Base-by-base conservation (phyloP, 1,284 basidiomycete species). In the Entoloma clypeatum region DNA sequence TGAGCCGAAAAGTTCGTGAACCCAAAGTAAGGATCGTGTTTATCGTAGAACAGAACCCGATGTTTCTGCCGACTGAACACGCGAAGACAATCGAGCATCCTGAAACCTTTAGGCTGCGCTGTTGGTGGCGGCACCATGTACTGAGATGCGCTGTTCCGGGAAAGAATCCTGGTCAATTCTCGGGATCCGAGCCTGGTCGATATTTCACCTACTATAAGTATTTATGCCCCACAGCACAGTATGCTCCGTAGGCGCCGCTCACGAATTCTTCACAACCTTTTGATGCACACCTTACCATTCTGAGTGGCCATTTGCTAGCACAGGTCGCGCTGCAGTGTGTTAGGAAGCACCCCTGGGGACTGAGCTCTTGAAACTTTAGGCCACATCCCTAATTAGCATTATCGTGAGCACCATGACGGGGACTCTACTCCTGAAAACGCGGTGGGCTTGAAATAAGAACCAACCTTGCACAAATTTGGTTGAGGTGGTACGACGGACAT, bases 1-100 rank as follows among this genome's bases (percentile, higher is more conserved):
- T 82, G 77, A 0, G 72, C 54, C 10, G 81, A 81, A 56, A 83
- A 83, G 56, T 83, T 82, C 25, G 81, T 81, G 52, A 83, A 82
- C 13, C 77, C 79, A 47, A 81, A 81, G 54, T 79, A 66, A n/a
- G 77, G 75, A 21, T 73, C 62, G 13, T 71, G 59, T 54, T 73
- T 80, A 47, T 80, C 65, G 49, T 81, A 81, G 55, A 82, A 81
- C 5, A 77, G 55, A 42, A 82, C 67, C 2, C 65, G 64, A 3
- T 49, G 47, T 5, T 60, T 55, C 18, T 52, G 57, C 32, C 49
- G 45, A 36, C 47, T 52, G 25, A 11, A 22, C 9, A 6, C 7
- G 25, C 26, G 13, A 8, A 5, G 29, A 10, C 26, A 10, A 4
- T 14, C 11, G 26, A 28, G 11, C 30, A 8, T 7, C 6, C 16